A percentile compares a stretch with the other conserved stretches of the same genome.
Conservation (phyloP, 257 asterid genomes). For the Jaltomata sinuosa region DNA sequence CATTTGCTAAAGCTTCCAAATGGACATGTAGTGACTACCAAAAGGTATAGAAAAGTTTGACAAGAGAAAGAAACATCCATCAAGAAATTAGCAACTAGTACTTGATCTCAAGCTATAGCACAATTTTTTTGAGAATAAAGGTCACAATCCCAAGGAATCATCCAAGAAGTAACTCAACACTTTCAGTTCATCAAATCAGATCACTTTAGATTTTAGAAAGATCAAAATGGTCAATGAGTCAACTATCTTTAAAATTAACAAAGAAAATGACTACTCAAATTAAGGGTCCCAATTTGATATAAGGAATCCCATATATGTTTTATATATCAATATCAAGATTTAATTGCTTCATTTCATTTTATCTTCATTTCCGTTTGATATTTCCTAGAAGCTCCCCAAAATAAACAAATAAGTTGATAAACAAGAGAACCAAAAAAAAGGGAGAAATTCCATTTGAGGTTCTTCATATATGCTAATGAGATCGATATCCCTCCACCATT, state of each 20-base stretch:
- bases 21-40: not conserved
- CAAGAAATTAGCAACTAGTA: not conserved
- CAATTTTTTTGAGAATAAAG: not conserved
- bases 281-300: conserved; percentile 1
- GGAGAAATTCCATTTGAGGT: not conserved
- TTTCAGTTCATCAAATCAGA: not conserved
- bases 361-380: not conserved
- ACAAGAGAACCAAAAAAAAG: not conserved
- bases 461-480: not conserved
- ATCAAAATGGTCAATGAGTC: conserved; percentile 13
- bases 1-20: not conserved
- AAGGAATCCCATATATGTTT: not conserved
- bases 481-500: not conserved
- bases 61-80: not conserved
- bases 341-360: not conserved
- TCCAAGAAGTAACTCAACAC: not conserved
- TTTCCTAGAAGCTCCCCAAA: not conserved
- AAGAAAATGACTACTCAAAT: conserved; percentile 6
- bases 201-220: not conserved
- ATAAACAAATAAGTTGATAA: not conserved
- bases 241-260: conserved; percentile 4
- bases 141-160: not conserved
- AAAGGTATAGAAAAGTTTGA: not conserved
- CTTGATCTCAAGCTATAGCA: not conserved
- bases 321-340: conserved; percentile 9